Evolutionary conservation across 352 stramenopile species (phyloP), one percentile per base, ranked within the genome.

Genomic region (Pythium oligandrum): DNA sequence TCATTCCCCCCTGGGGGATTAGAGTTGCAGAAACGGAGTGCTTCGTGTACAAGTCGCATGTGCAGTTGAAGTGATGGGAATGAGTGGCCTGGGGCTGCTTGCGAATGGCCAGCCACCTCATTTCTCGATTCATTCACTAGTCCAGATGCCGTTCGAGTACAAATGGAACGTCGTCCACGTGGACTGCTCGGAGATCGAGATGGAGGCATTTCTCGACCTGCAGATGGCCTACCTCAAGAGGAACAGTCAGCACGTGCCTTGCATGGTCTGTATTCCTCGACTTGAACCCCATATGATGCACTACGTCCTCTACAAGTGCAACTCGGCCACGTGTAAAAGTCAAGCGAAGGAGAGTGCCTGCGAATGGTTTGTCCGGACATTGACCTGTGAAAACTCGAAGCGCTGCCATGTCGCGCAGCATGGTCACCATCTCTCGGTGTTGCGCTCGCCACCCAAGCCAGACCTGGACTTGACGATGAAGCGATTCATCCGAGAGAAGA

Each of bases 401-500:
- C 31, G 40, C 6, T 40, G 51, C 6, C n/a, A 40, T 7, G 38
- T 57, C 12, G 51, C 42, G 9, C 3, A 26, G 11, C 40, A 50
- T 30, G 51, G 51, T 9, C 8, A 30, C 5, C 42, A 57, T 35
- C 31, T 43, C 6, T 48, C 26, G 5, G 10, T 7, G 0, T 4
- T 48, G 4, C 9, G 17, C 3, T 32, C 47, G 4, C 11, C 33
- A 35, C 12, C 32, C 7, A 35, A 11, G 17, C 31, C 43, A 0
- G 8, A n/a, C 4, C 42, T 57, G n/a, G 50, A 57, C 51, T 12
- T 57, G 6, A 35, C 11, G 2, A 57, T 57, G 49, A 55, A 55
- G 49, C 49, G 49, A 10, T 55, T 55, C 12, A 37, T 55, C 12
- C 51, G 51, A 3, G 51, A 51, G 33, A 30, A 57, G 42, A 37